phyloP scores from a whole-genome alignment of 1,284 basidiomycete genomes.

The Leccinum fallax region DNA sequence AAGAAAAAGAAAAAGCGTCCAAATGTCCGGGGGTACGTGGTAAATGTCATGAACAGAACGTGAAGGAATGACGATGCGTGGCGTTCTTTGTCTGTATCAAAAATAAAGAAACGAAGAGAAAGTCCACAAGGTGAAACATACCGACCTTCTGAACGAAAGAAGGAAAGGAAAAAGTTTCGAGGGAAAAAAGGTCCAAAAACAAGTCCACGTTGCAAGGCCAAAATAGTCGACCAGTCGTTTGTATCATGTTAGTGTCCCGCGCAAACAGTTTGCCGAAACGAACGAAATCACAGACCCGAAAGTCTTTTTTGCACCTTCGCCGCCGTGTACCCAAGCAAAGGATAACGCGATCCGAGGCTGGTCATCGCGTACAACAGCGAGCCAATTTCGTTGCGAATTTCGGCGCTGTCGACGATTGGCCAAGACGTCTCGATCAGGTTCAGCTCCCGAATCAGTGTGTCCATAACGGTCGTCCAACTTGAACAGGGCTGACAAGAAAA shows the following conservation, averaged over 20 bases:
- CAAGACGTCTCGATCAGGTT: slow-evolving; percentile 58
- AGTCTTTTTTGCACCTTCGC: slow-evolving; percentile 47
- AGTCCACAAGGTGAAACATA: not conserved
- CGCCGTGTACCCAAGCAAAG: slow-evolving; percentile 56
- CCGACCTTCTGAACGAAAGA: too few relatives aligned
- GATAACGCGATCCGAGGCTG: slow-evolving; percentile 58
- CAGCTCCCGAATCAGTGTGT: slow-evolving; percentile 64
- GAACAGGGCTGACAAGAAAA: slow-evolving; percentile 53
- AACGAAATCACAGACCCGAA: slow-evolving; percentile 38
- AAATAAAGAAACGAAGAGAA: not conserved
- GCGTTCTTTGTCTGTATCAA: not conserved
- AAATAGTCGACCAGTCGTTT: not conserved
- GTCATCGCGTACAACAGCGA: slow-evolving; percentile 65
- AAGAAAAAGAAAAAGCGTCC: not conserved
- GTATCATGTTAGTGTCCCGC: not conserved
- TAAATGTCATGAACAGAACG: not conserved
- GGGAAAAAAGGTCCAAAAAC: slow-evolving; percentile 7
- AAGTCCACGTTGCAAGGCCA: slow-evolving; percentile 16
- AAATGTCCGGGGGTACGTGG: not conserved
- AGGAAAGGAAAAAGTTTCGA: not conserved
- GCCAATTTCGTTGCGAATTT: slow-evolving; percentile 61
- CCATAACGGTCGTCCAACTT: slow-evolving; percentile 69
- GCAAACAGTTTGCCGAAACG: not conserved
- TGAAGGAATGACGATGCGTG: not conserved
- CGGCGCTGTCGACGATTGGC: slow-evolving; percentile 56